Base-by-base conservation (phyloP, 306 rosid genomes). In the Hippophae rhamnoides region DNA sequence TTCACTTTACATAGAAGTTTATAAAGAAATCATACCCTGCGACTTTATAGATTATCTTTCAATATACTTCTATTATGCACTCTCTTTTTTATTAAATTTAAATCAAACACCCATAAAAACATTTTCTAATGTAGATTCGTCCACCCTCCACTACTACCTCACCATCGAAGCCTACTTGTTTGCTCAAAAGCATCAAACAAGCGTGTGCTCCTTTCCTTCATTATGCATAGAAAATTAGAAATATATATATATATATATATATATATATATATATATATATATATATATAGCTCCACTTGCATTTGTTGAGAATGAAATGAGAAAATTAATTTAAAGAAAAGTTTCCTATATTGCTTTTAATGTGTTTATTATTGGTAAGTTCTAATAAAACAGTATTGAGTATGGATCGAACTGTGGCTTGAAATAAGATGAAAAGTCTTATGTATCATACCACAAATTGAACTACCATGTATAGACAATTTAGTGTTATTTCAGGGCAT, bases 21-120 rank as follows among this genome's bases (percentile, higher is more conserved):
- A 31, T 52, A 75, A 66, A 69, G 72, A 45, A 43, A 31, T 25
- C 25, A 66, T 44, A 49, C 60, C 52, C 52, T 49, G 67, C 65
- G 77, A 56, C 79, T 74, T 76, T 27, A 61, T 54, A 55, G 62
- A 54, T 47, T 56, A 69, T 47, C n/a, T 60, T 73, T 76, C 75
- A 44, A 56, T 10, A 63, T 76, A 60, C 63, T 67, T 50, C 57
- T 65, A 70, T 62, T 64, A 56, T 75, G 52, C 67, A 48, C 53
- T 65, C 60, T 61, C 73, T 68, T 45, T 31, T 58, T 9, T 27
- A 9, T 45, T 46, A 11, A 12, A 44, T 8, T 58, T 46, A 40
- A 40, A 72, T 61, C 53, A 62, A 62, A 50, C 48, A 44, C 64
- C 46, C 23, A 18, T 18, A 18, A 18, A 64, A 61, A 53, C 61